A percentile compares a stretch with the other conserved stretches of the same genome.
These are phyloP conservation scores for Cladosporium oxysporum DNA, from an alignment of 2,329 filamentous ascomycete genomes.

Conservation along the genomic window DNA sequence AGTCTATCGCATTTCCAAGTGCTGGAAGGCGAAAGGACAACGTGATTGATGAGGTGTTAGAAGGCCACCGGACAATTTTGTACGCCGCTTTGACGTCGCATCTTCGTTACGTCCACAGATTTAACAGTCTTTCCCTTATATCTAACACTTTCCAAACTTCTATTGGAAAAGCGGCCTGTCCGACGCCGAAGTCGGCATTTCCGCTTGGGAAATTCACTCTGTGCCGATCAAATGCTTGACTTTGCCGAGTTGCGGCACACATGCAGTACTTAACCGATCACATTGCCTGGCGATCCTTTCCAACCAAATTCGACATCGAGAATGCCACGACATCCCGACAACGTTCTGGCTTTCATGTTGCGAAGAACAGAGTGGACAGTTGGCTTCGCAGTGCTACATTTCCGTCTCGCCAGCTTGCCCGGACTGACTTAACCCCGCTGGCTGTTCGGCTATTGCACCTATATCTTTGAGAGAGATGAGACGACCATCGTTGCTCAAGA, in stretches of 20 bases:
- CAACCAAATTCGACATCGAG: background rate
- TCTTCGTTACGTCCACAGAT: background rate
- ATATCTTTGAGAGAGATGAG: background rate
- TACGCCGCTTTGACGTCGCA: background rate
- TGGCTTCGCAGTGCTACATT: background rate
- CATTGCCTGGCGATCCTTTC: background rate
- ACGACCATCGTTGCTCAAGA: background rate
- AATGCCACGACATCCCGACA: background rate
- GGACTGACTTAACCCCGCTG: slow-evolving; percentile 11
- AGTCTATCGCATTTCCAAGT: slow-evolving; percentile 25
- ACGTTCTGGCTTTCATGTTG: background rate
- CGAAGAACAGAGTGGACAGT: background rate
- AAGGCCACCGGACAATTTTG: background rate
- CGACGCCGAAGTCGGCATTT: background rate
- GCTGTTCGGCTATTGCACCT: background rate
- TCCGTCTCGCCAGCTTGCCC: background rate
- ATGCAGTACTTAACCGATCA: background rate
- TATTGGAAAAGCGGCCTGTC: background rate
- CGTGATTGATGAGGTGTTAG: background rate
- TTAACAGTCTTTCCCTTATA: background rate
- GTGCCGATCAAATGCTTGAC: slow-evolving; percentile 8
- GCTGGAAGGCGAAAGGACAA: slow-evolving; percentile 24
- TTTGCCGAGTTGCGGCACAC: slow-evolving; percentile 10
- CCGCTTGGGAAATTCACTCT: background rate
- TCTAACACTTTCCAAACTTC: background rate